Evolutionary conservation across 257 asterid species (phyloP).

Genomic region (Gentiana straminea): DNA sequence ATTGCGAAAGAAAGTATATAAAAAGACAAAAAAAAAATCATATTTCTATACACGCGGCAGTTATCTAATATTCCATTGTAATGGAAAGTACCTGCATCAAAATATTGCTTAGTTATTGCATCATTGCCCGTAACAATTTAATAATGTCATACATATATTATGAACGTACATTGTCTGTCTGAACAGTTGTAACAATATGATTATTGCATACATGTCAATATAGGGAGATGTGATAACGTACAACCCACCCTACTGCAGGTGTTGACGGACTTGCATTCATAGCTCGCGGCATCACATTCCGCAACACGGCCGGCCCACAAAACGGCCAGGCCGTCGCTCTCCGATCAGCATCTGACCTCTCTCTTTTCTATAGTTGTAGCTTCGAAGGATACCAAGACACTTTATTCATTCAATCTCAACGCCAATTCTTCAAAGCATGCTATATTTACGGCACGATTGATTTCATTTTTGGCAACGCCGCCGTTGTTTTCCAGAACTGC

Average conservation of each 20-base stretch:
- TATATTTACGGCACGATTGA: constrained; percentile 66
- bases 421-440: constrained; percentile 69
- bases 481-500: constrained; percentile 70
- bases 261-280: constrained; percentile 72
- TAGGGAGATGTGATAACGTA: too few species aligned
- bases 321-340: constrained; percentile 77
- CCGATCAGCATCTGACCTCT: constrained; percentile 78
- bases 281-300: constrained; percentile 77
- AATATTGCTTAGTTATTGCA: too few species aligned
- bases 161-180: too few species aligned
- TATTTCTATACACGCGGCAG: too few species aligned
- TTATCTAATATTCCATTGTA: too few species aligned
- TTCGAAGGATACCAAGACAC: constrained; percentile 94
- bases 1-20: too few species aligned
- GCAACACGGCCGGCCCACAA: constrained; percentile 66
- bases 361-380: constrained; percentile 66
- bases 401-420: constrained; percentile 67
- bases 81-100: too few species aligned
- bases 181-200: too few species aligned
- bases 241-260: constrained; percentile 20
- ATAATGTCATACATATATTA: too few species aligned
- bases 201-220: too few species aligned
- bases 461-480: constrained; percentile 83
- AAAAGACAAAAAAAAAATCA: too few species aligned
- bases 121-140: too few species aligned